Evolutionary conservation across 192 early-diverging fungal species (phyloP), one percentile per base, ranked within the genome.

Genomic region (Dispira simplex): DNA sequence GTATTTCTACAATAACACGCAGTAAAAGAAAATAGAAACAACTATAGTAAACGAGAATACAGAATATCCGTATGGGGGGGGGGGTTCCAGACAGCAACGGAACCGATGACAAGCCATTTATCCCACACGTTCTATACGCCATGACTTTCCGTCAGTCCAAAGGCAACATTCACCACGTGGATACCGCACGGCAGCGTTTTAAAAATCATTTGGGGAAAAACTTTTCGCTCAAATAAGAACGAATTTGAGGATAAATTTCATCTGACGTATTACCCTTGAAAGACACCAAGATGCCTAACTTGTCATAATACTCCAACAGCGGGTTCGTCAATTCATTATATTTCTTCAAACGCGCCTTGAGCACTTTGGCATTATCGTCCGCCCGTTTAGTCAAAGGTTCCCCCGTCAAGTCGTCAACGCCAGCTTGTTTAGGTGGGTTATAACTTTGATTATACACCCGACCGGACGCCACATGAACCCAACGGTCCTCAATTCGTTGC

Each of bases 391-490:
- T 78, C 44, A 98, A 74, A 20, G 82, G 85, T 68, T 98, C 95
- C 27, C 93, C 92, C n/a, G 95, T 98, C 12, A 91, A 72, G 67
- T 98, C 95, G 68, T 98, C 95, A 11, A 76, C 16, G 13, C 93
- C 93, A 14, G 73, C 59, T 11, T 73, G 68, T 62, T 83, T 87
- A 3, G 95, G 95, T 45, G 95, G 94, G 64, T 97, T 98, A 73
- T 93, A 98, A 8, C 76, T 79, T 64, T 90, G 63, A 64, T 98
- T 97, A 77, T 98, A 98, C 13, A 93, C 92, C 6, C 95, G 81
- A 6, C 95, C 95, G 46, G 87, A 86, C 18, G 85, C 80, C 63
- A 85, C 83, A 70, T 98, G 95, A 56, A 98, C 88, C 85, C 91
- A 98, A 39, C 95, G 85, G 77, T 92, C 92, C 75, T 88, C 84